Base-by-base conservation (phyloP, 2,329 filamentous ascomycete species). In the Penicillium sp. region DNA sequence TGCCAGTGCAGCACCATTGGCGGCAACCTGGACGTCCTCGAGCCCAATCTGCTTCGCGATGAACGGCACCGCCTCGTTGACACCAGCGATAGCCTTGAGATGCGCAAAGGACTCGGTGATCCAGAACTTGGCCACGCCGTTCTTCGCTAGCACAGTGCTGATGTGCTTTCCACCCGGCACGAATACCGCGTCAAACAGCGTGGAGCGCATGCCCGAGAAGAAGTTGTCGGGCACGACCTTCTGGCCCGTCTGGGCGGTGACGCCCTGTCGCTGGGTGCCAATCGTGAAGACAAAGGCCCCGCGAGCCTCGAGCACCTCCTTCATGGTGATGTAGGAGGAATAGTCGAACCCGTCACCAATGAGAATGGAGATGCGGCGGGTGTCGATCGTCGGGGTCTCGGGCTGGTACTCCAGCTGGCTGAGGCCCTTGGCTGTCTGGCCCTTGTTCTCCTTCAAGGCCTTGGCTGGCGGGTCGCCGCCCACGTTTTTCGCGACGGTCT, bases 41-140 rank as follows among this genome's bases (percentile, higher is more conserved):
- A 63, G 36, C 4, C 47, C 51, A 14, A 63, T 59, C 30, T 62
- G 60, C 13, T 41, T 42, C 42, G 52, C 41, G 5, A 66, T 59
- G 18, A 65, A 58, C 2, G 53, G 38, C 5, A 63, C 60, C 7
- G 56, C 60, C 39, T 65, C 62, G 26, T 84, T 85, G 0, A 82
- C 81, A 0, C 81, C 86, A 1, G 80, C 85, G 30, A 93, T 84
- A 1, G 84, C 70, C 73, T 91, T 91, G 37, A 90, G 74, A 45
- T 93, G 87, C 0, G 86, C 86, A 50, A 90, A 93, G 0, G 86
- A 83, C 64, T 93, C 87, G 2, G 84, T 78, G 2, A 91, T 69
- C 79, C 84, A 91, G 68, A 90, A 84, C 6, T 86, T 63, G 0
- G 84, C 85, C 11, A 86, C 80, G 0, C 87, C 86, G 48, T 77